Evolutionary conservation across 2,329 filamentous ascomycete genomes (phyloP).

Genomic region (Nothopassalora personata): DNA sequence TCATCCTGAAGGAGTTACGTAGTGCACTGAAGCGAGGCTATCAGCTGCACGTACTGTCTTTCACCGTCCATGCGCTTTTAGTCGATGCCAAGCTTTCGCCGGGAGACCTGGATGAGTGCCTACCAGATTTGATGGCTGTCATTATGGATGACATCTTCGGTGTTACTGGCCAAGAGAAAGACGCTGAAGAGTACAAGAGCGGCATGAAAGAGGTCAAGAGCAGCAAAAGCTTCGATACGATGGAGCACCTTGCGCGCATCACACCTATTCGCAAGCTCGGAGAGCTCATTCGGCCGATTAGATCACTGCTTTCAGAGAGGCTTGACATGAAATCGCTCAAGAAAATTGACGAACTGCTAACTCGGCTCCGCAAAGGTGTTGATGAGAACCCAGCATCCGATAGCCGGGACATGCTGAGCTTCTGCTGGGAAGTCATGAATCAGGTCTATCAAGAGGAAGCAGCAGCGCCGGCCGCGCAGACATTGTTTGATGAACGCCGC

Average conservation of each 20-base stretch:
- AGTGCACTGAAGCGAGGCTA: conserved; percentile 79
- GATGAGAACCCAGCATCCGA: conserved; percentile 74
- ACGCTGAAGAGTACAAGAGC: conserved; percentile 89
- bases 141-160: conserved; percentile 99
- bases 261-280: conserved; percentile 70
- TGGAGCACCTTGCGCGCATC: conserved; percentile 83
- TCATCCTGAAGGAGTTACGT: conserved; percentile 86
- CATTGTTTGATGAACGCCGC: conserved; percentile 15
- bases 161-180: conserved; percentile 86
- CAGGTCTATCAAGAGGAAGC: conserved; percentile 59
- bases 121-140: conserved; percentile 69
- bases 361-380: conserved; percentile 76
- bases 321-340: conserved; percentile 75
- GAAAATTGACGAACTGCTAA: conserved; percentile 85
- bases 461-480: conserved; percentile 30
- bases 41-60: conserved; percentile 91
- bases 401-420: conserved; percentile 77
- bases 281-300: conserved; percentile 71
- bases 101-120: conserved; percentile 84
- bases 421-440: conserved; percentile 91
- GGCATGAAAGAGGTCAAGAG: conserved; percentile 98
- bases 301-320: conserved; percentile 73
- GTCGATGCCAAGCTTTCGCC: conserved; percentile 68
- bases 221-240: conserved; percentile 96
- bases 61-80: conserved; percentile 87